Percentiles rank a stretch among this genome's conserved stretches.
These are phyloP conservation scores for Ustilago esculenta DNA, from an alignment of 1,284 basidiomycete genomes.

Conservation along the genomic window DNA sequence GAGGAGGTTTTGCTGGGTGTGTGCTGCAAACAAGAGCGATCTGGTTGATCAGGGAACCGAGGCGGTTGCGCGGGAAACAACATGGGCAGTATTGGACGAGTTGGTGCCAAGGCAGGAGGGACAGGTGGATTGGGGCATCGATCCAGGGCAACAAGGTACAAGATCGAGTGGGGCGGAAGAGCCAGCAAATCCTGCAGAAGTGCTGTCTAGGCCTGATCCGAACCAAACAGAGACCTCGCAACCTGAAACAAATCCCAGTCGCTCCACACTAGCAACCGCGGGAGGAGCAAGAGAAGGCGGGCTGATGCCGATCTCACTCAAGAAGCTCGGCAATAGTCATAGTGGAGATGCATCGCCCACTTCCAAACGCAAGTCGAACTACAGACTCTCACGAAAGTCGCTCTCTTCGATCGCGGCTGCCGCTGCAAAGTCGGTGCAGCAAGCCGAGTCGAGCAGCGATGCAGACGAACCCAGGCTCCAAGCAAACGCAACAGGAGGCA, in stretches of 20 bases:
- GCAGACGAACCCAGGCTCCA: neutral
- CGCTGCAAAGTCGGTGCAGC: slow-evolving; percentile 1
- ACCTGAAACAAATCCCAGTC: no score
- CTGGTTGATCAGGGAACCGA: slow-evolving; percentile 12
- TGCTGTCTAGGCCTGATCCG: slow-evolving; percentile 37
- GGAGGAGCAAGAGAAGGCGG: neutral
- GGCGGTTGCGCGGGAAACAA: no score
- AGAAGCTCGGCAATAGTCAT: neutral
- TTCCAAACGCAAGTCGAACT: neutral
- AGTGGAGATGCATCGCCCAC: slow-evolving; percentile 6
- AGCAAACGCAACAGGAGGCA: slow-evolving; percentile 10
- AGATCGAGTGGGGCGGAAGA: slow-evolving; percentile 16
- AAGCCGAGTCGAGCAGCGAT: neutral
- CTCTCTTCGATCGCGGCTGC: slow-evolving; percentile 18
- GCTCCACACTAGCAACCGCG: neutral
- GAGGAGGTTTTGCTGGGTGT: slow-evolving; percentile 58
- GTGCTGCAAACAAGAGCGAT: slow-evolving; percentile 55
- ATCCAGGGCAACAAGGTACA: slow-evolving; percentile 4
- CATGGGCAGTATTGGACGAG: slow-evolving; percentile 19
- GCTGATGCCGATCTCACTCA: slow-evolving; percentile 1
- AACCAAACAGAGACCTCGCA: slow-evolving; percentile 3
- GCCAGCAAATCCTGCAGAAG: slow-evolving; percentile 33
- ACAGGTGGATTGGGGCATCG: slow-evolving; percentile 32
- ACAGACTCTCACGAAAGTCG: slow-evolving; percentile 23
- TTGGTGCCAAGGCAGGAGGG: slow-evolving; percentile 12